Evolutionary conservation across 2,329 filamentous ascomycete genomes (phyloP).

Genomic region (Neofusicoccum cordaticola): DNA sequence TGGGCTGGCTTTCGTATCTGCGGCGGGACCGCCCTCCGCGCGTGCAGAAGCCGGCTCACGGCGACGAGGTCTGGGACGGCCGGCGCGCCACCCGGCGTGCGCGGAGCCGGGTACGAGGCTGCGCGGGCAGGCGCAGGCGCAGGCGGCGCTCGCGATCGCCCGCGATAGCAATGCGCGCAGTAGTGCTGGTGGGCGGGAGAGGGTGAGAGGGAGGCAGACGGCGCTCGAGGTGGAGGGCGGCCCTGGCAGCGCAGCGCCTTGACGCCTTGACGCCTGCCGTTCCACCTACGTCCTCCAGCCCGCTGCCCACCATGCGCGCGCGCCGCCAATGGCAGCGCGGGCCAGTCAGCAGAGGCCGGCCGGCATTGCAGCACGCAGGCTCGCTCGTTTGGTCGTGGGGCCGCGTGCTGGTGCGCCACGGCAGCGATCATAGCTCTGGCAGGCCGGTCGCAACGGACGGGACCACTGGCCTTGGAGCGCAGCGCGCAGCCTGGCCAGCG

Average conservation of each 20-base stretch:
- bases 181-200: background rate
- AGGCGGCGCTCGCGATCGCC: background rate
- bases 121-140: background rate
- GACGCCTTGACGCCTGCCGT: background rate
- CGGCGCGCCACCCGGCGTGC: background rate
- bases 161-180: background rate
- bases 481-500: constrained; percentile 1
- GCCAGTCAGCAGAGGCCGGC: background rate
- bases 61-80: background rate
- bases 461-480: background rate
- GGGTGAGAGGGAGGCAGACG: background rate
- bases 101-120: background rate
- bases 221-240: background rate
- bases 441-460: background rate
- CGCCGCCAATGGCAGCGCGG: background rate
- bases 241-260: background rate
- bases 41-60: background rate
- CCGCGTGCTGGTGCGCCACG: constrained; percentile 10
- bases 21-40: background rate
- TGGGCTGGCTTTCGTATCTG: background rate
- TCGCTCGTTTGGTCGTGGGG: constrained; percentile 2
- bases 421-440: constrained; percentile 12
- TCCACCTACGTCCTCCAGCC: background rate
- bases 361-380: constrained; percentile 1
- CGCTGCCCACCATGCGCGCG: background rate